A percentile compares a stretch with the other conserved stretches of the same genome.
phyloP scores from a whole-genome alignment of 2,329 filamentous ascomycete genomes.

The Paraconiothyrium sp. region DNA sequence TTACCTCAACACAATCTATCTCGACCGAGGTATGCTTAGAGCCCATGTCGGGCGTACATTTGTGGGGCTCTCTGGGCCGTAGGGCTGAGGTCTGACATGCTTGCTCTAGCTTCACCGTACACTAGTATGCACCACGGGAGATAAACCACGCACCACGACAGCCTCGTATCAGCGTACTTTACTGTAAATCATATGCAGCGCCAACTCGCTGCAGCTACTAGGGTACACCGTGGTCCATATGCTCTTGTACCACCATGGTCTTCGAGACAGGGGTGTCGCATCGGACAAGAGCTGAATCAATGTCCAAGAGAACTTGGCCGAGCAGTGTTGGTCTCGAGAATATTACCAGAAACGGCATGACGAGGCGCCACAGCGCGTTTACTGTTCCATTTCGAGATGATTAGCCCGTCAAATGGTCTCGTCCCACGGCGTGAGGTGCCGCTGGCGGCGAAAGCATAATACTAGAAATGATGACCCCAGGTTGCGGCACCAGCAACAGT shows the following conservation, averaged over 20 bases:
- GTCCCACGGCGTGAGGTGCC: too few relatives aligned
- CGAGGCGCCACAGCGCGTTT: background rate
- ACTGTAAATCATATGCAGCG: background rate
- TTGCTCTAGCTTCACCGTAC: background rate
- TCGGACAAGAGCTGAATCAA: background rate
- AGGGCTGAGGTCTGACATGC: conserved; percentile 15
- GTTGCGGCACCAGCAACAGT: background rate
- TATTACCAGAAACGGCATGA: background rate
- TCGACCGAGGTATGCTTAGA: background rate
- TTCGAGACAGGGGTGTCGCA: background rate
- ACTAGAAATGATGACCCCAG: background rate
- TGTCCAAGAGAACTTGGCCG: background rate
- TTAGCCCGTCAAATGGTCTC: background rate
- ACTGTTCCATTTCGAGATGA: background rate
- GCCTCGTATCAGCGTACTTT: background rate
- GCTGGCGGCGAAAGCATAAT: background rate
- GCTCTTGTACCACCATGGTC: conserved; percentile 1
- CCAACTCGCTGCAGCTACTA: background rate
- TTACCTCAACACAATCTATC: background rate
- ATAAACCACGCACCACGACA: conserved; percentile 6
- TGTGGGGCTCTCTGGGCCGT: conserved; percentile 1
- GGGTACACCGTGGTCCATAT: background rate
- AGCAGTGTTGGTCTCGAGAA: background rate
- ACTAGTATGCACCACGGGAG: background rate
- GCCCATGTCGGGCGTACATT: background rate